These are phyloP conservation scores for Asterophora parasitica DNA, from an alignment of 768 basidiomycete genomes.

Conservation along the genomic window DNA sequence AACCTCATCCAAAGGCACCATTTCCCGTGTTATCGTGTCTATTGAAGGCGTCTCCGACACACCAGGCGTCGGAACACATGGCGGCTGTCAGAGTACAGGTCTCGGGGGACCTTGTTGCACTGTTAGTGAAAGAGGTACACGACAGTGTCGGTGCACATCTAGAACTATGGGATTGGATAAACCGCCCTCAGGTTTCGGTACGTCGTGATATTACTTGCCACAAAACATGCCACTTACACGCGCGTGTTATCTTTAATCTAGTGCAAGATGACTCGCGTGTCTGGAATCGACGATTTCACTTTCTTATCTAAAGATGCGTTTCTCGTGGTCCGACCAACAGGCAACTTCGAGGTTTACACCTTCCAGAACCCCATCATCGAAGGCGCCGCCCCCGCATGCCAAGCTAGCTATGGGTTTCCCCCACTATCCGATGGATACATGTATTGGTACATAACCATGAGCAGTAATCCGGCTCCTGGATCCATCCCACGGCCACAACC, in stretches of 20 bases:
- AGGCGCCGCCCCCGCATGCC: slow-evolving; percentile 26
- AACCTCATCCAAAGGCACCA: slow-evolving; percentile 42
- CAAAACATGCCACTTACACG: too few species aligned
- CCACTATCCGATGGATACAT: slow-evolving; percentile 37
- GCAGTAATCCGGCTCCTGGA: slow-evolving; percentile 45
- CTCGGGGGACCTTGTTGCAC: slow-evolving; percentile 40
- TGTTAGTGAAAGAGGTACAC: slow-evolving; percentile 44
- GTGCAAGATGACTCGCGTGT: slow-evolving; percentile 36
- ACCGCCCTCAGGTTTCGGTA: slow-evolving; percentile 37
- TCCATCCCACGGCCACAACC: slow-evolving; percentile 26
- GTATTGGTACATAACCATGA: slow-evolving; percentile 53
- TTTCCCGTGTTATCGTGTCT: slow-evolving; percentile 35
- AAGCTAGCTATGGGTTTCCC: slow-evolving; percentile 39
- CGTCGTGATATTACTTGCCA: slow-evolving; percentile 15
- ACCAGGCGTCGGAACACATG: slow-evolving; percentile 27
- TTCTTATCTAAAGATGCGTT: slow-evolving; percentile 43
- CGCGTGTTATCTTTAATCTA: slow-evolving; percentile 11
- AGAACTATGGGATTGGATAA: slow-evolving; percentile 49
- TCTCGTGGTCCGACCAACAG: slow-evolving; percentile 42
- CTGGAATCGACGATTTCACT: slow-evolving; percentile 50
- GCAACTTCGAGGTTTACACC: slow-evolving; percentile 44
- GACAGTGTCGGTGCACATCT: slow-evolving; percentile 38
- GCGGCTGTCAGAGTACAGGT: slow-evolving; percentile 44
- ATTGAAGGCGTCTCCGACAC: slow-evolving; percentile 24
- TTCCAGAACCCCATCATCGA: slow-evolving; percentile 34